phyloP scores from a whole-genome alignment of 2,329 filamentous ascomycete species.

The Ophiostoma triangulosporum region DNA sequence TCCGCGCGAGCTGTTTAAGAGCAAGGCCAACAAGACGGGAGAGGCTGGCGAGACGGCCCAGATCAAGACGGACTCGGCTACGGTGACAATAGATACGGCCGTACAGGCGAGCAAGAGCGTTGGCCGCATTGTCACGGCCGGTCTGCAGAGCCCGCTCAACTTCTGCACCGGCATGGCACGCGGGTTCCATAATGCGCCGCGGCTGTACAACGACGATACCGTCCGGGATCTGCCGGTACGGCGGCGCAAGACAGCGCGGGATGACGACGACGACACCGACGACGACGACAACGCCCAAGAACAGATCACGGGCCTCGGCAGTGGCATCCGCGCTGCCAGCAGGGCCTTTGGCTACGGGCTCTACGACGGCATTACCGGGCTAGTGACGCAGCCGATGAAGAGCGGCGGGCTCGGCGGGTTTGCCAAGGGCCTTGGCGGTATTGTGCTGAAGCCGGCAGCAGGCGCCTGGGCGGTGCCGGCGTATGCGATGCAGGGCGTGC shows the following conservation, averaged over 20 bases:
- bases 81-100: slow-evolving; percentile 5
- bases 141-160: slow-evolving; percentile 70
- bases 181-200: slow-evolving; percentile 79
- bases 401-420: slow-evolving; percentile 29
- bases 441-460: slow-evolving; percentile 72
- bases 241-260: slow-evolving; percentile 35
- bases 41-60: slow-evolving; percentile 12
- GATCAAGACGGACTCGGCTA: neutral
- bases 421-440: slow-evolving; percentile 67
- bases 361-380: slow-evolving; percentile 65
- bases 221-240: slow-evolving; percentile 34
- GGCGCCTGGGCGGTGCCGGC: slow-evolving; percentile 60
- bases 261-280: neutral
- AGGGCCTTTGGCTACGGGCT: slow-evolving; percentile 68
- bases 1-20: slow-evolving; percentile 35
- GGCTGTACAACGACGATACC: slow-evolving; percentile 71
- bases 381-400: slow-evolving; percentile 63
- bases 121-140: slow-evolving; percentile 58
- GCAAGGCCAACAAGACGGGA: slow-evolving; percentile 9
- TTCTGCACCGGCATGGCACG: slow-evolving; percentile 70
- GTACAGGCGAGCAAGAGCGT: slow-evolving; percentile 27
- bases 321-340: slow-evolving; percentile 63
- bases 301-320: slow-evolving; percentile 56
- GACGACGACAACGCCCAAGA: neutral
- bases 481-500: slow-evolving; percentile 70